Base-by-base conservation (phyloP, 2,329 filamentous ascomycete species). In the Calonectria leucothoes region DNA sequence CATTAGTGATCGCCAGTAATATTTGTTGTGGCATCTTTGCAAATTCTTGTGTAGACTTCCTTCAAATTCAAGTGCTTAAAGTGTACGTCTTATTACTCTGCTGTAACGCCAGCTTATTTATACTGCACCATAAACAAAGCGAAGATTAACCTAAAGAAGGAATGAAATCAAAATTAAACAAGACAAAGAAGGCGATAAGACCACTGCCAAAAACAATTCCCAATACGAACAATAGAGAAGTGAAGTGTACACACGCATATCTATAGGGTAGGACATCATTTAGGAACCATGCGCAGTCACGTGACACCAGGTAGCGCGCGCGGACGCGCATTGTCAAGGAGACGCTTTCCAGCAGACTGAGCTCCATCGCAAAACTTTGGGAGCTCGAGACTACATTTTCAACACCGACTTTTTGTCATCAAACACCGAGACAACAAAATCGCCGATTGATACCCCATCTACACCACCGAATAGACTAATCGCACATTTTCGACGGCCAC, bases 351-450 rank as follows among this genome's bases (percentile, higher is more conserved):
- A 75, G 74, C 79, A 77, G 77, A 76, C 78, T 78, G 71, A 76
- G 78, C 82, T 80, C 72, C 71, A 78, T 82, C 81, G 83, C 80
- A 83, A 84, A 84, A 80, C 77, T 84, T 83, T 83, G 73, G 76
- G 75, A 79, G 70, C 77, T 76, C 67, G 33, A 74, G 74, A 61
- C 72, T 71, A 73, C 77, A 70, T 49, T 65, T 69, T 59, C 64
- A 35, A 74, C 65, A 64, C 37, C 70, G 65, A 69, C 63, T 70
- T 59, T 52, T 61, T 48, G 61, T 51, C 35, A 23, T 71, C 74
- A 52, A 75, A 49, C 35, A 49, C 45, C 63, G 42, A 27, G 49
- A 59, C 61, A 68, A 25, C 33, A 66, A 59, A 70, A 48, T 65
- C 57, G 59, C 49, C 57, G 55, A 70, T 72, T 71, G 63, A 23